Base-by-base conservation (phyloP, 345 rosid genomes). In the Nephelium lappaceum region DNA sequence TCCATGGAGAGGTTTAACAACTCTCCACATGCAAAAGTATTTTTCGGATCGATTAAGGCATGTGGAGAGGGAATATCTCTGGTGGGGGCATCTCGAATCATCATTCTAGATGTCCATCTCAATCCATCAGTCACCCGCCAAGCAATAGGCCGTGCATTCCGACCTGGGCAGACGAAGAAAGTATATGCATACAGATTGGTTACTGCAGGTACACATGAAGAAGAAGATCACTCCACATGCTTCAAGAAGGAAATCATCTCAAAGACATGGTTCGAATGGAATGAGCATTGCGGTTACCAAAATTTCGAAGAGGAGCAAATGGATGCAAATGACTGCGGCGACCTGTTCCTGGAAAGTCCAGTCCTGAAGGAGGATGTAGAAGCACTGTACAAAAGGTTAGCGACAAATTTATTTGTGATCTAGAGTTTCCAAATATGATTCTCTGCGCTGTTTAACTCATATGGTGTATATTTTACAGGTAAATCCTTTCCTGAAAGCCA, bases 81-180 rank as follows among this genome's bases (percentile, higher is more conserved):
- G 51, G 98, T 96, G 41, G 99, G 99, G 12, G 99, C 97, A 55
- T 96, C 97, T 0, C 83, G 97, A 3, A 81, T 96, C 16, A 71
- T 96, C 61, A 90, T 96, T 65, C 83, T 96, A 24, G 99, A 94
- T 79, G 97, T 94, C 66, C 99, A 85, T 80, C 87, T 93, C 6
- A 96, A 96, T 83, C 99, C 99, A 11, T 96, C 99, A 0, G 99
- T 96, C 69, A 94, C 99, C 23, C 97, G 94, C n/a, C 97, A 96
- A 86, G 98, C 97, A 0, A 88, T 94, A 61, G 94, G 94, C 31
- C 88, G 98, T 74, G 96, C 98, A 15, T 94, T 91, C 72, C 91
- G 97, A 64, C 97, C 97, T 18, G 93, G 98, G 27, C 98, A 96
- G 71, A 88, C 72, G 80, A 96, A 77, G 91, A 94, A 89, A 82